Evolutionary conservation across 2,329 filamentous ascomycete species (phyloP).

Genomic region (Delphinella strobiligena): DNA sequence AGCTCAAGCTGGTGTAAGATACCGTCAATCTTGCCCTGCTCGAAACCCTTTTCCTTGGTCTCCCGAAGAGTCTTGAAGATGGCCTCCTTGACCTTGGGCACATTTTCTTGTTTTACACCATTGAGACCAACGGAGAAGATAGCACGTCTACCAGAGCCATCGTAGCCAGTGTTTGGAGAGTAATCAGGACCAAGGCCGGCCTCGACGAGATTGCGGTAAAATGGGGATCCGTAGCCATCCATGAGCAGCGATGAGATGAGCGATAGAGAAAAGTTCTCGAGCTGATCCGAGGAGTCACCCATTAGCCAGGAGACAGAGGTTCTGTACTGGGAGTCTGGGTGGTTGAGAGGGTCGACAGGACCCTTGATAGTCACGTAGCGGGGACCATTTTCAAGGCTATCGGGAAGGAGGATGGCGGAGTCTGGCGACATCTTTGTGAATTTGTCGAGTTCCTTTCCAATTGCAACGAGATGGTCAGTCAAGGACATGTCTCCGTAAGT

Average conservation of each 20-base stretch:
- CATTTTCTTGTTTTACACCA: conserved; percentile 72
- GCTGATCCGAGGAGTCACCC: conserved; percentile 66
- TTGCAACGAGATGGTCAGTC: conserved; percentile 64
- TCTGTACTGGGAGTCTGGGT: conserved; percentile 79
- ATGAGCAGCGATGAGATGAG: conserved; percentile 74
- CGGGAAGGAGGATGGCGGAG: conserved; percentile 61
- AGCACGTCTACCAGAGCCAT: conserved; percentile 61
- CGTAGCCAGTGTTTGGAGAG: conserved; percentile 88
- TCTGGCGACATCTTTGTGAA: conserved; percentile 64
- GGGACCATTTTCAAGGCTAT: conserved; percentile 56
- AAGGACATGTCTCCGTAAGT: conserved; percentile 93
- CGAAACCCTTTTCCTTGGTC: conserved; percentile 65
- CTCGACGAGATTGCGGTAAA: conserved; percentile 83
- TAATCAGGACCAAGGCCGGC: conserved; percentile 84
- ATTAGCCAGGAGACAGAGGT: conserved; percentile 89
- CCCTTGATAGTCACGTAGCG: conserved; percentile 61
- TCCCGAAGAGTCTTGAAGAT: conserved; percentile 62
- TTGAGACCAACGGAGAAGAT: conserved; percentile 87
- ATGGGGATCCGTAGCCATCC: conserved; percentile 88
- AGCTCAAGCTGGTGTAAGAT: conserved; percentile 89
- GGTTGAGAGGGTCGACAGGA: conserved; percentile 76
- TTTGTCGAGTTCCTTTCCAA: conserved; percentile 59
- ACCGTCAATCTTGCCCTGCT: conserved; percentile 80
- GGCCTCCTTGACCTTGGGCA: conserved; percentile 61
- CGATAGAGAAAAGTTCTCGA: conserved; percentile 79